Evolutionary conservation across 805 yeast genomes (phyloP).

Genomic region (Zygosaccharomyces gambellarensis): DNA sequence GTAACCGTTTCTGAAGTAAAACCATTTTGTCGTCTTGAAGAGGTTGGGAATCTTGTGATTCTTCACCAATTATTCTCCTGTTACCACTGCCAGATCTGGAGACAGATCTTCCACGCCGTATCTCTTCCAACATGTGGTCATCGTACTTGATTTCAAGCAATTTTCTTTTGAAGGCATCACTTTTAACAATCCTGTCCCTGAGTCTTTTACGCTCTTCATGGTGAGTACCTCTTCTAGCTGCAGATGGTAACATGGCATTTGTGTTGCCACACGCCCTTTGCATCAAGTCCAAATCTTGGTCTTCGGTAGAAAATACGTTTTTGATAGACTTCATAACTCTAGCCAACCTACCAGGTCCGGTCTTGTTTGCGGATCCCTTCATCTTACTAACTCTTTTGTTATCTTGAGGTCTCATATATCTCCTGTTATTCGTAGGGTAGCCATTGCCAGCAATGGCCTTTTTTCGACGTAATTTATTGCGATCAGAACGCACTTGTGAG

Average conservation of each 20-base stretch:
- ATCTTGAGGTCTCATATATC: not conserved
- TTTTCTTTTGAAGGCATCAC: constrained; percentile 29
- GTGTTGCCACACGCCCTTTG: constrained; percentile 20
- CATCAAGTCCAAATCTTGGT: constrained; percentile 21
- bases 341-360: constrained; percentile 2
- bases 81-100: not conserved
- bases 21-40: constrained; percentile 18
- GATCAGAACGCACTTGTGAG: constrained; percentile 1
- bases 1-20: constrained; percentile 16
- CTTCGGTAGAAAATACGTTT: constrained; percentile 21
- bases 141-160: constrained; percentile 29
- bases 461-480: constrained; percentile 8
- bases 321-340: constrained; percentile 9
- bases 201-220: constrained; percentile 13
- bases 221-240: constrained; percentile 1
- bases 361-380: not conserved
- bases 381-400: constrained; percentile 2
- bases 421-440: constrained; percentile 1
- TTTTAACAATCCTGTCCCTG: constrained; percentile 24
- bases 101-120: constrained; percentile 22
- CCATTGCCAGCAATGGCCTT: constrained; percentile 12
- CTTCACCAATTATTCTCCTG: not conserved
- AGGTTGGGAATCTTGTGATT: not conserved
- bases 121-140: constrained; percentile 23
- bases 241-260: constrained; percentile 8